phyloP scores from a whole-genome alignment of 306 rosid species.

The Cajanus cajan region DNA sequence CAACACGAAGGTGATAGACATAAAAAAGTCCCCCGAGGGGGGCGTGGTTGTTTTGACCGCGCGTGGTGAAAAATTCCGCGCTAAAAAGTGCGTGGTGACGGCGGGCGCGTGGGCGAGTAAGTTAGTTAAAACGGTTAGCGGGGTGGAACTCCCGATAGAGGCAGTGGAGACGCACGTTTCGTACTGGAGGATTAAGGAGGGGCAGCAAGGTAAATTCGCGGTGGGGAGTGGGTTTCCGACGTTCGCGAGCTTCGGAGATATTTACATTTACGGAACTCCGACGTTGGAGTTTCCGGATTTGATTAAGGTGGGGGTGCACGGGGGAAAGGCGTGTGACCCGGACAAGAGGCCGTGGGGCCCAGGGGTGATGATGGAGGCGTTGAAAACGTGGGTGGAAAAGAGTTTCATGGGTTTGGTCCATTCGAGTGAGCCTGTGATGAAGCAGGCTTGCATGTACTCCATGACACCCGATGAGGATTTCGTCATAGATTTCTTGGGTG shows the following conservation, averaged over 20 bases:
- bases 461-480: constrained; percentile 84
- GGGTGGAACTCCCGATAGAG: constrained; percentile 61
- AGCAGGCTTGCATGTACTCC: constrained; percentile 75
- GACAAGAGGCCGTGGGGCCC: constrained; percentile 76
- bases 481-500: constrained; percentile 81
- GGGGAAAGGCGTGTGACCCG: constrained; percentile 67
- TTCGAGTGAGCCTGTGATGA: constrained; percentile 50
- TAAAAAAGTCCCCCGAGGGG: too few relatives aligned
- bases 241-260: constrained; percentile 45
- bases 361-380: constrained; percentile 21
- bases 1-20: constrained; percentile 55
- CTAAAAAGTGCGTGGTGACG: constrained; percentile 80
- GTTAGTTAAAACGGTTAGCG: constrained; percentile 56
- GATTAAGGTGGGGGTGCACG: constrained; percentile 72
- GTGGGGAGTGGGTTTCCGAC: constrained; percentile 68
- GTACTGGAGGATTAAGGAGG: constrained; percentile 81
- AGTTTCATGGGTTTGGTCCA: constrained; percentile 60
- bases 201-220: constrained; percentile 42
- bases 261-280: constrained; percentile 68
- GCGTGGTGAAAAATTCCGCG: constrained; percentile 47
- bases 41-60: constrained; percentile 42
- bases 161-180: constrained; percentile 56
- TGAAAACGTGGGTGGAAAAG: constrained; percentile 60
- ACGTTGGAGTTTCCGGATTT: constrained; percentile 79
- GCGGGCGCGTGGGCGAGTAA: constrained; percentile 78